Evolutionary conservation across 345 rosid genomes (phyloP).

Genomic region (Pseudoturritis turrita): DNA sequence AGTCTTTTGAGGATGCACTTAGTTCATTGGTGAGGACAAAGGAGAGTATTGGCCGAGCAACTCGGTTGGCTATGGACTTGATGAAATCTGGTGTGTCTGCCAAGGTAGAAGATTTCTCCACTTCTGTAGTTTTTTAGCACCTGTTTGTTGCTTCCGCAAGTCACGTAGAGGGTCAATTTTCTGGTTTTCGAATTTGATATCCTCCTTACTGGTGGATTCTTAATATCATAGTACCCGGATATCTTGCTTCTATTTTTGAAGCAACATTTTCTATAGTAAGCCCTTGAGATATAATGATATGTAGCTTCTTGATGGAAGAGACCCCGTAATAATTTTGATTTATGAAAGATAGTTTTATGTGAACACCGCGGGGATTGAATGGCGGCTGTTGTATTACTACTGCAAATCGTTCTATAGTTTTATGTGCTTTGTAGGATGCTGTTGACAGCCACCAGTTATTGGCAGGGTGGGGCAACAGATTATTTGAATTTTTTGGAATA

Average conservation of each 20-base stretch:
- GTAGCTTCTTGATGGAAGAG: neutral
- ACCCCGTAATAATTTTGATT: neutral
- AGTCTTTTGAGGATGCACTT: slow-evolving; percentile 68
- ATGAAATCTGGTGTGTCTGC: slow-evolving; percentile 64
- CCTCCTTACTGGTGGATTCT: neutral
- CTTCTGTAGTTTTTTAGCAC: neutral
- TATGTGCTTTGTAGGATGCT: slow-evolving; percentile 7
- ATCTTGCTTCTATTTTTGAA: neutral
- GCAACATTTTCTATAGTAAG: neutral
- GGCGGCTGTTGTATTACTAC: neutral
- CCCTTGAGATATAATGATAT: neutral
- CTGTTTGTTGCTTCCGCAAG: slow-evolving; percentile 2
- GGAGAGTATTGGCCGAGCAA: slow-evolving; percentile 93
- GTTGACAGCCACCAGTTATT: neutral
- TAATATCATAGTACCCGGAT: neutral
- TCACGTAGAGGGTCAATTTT: neutral
- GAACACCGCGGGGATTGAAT: neutral
- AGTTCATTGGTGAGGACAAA: slow-evolving; percentile 80
- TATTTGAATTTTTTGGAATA: neutral
- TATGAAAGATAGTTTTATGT: neutral
- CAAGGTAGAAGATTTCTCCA: slow-evolving; percentile 46
- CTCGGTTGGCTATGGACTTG: slow-evolving; percentile 85
- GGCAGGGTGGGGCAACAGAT: neutral
- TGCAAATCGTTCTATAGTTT: neutral
- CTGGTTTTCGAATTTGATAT: neutral